A percentile compares a stretch with the other conserved stretches of the same genome.
phyloP scores from a whole-genome alignment of 768 basidiomycete genomes.

The Xerocomellus amylosporus region DNA sequence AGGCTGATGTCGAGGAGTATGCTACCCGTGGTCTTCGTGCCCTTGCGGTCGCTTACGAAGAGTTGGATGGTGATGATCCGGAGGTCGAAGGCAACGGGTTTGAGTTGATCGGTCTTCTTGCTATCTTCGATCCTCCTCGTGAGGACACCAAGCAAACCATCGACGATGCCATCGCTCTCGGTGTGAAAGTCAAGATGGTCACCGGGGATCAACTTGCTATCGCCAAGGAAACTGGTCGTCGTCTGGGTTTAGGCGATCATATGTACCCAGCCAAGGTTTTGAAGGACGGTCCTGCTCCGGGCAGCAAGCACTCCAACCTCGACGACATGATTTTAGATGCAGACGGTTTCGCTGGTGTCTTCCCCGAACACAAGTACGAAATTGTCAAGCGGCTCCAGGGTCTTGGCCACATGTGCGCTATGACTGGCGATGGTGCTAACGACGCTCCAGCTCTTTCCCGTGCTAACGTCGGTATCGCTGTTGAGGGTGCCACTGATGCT shows the following conservation, averaged over 20 bases:
- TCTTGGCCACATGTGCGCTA: conserved; percentile 93
- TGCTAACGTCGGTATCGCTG: conserved; percentile 99
- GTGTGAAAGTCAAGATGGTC: conserved; percentile 99
- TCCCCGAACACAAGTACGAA: conserved; percentile 99
- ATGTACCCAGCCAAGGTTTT: conserved; percentile 99
- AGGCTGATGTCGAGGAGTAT: conserved; percentile 95
- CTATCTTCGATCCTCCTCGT: conserved; percentile 98
- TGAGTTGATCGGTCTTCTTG: conserved; percentile 93
- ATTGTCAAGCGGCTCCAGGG: conserved; percentile 98
- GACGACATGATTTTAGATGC: conserved; percentile 99
- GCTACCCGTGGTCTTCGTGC: conserved; percentile 94
- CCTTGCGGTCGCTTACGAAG: conserved; percentile 93
- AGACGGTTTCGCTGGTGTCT: conserved; percentile 98
- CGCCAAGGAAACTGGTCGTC: conserved; percentile 98
- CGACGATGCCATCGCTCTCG: conserved; percentile 92
- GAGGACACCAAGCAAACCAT: conserved; percentile 99
- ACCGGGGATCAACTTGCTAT: conserved; percentile 99
- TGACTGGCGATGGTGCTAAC: conserved; percentile 99
- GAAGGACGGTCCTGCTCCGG: conserved; percentile 91
- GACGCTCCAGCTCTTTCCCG: conserved; percentile 97
- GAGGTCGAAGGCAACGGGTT: conserved; percentile 95
- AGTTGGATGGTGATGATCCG: conserved; percentile 76
- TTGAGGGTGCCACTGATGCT: conserved; percentile 98
- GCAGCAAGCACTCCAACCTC: conserved; percentile 75
- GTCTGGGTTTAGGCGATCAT: conserved; percentile 97